phyloP scores from a whole-genome alignment of 768 basidiomycete genomes.

The Mycena indigotica region DNA sequence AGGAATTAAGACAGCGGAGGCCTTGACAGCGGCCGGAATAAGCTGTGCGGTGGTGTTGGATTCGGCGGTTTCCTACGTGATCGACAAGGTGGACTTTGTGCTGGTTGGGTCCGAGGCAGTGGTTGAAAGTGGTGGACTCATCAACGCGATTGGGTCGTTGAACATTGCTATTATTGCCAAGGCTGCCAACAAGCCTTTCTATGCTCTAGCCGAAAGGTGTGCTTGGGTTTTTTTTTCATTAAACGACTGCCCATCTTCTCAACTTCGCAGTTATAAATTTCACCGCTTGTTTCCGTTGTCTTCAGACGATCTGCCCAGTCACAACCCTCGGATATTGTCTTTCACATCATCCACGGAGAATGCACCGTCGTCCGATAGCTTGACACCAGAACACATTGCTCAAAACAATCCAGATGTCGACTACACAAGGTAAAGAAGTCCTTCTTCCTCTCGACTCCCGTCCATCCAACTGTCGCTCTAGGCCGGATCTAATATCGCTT shows the following conservation, averaged over 20 bases:
- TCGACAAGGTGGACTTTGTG: conserved; percentile 94
- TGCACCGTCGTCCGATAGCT: conserved; percentile 30
- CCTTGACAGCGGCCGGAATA: conserved; percentile 85
- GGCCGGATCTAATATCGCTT: conserved; percentile 90
- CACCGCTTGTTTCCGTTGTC: conserved; percentile 93
- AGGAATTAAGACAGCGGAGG: conserved; percentile 91
- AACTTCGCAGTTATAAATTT: conserved; percentile 83
- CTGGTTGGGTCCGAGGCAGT: conserved; percentile 98
- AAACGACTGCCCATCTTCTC: conserved; percentile 25
- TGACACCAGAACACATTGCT: conserved; percentile 82
- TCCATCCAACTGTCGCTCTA: conserved; percentile 31
- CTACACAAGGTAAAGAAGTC: conserved; percentile 73
- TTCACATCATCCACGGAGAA: conserved; percentile 49
- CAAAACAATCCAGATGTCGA: conserved; percentile 89
- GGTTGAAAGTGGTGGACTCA: conserved; percentile 91
- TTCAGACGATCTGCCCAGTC: conserved; percentile 85
- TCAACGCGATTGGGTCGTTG: conserved; percentile 93
- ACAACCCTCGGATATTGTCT: conserved; percentile 73
- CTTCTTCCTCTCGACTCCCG: conserved; percentile 19
- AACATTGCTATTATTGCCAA: conserved; percentile 97
- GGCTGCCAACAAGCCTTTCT: conserved; percentile 93
- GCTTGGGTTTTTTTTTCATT: conserved; percentile 19
- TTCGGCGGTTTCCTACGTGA: conserved; percentile 94
- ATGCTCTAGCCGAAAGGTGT: conserved; percentile 90
- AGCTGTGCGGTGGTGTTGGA: conserved; percentile 95